Evolutionary conservation across 2,329 filamentous ascomycete genomes (phyloP).

Genomic region (Penicillium italicum): DNA sequence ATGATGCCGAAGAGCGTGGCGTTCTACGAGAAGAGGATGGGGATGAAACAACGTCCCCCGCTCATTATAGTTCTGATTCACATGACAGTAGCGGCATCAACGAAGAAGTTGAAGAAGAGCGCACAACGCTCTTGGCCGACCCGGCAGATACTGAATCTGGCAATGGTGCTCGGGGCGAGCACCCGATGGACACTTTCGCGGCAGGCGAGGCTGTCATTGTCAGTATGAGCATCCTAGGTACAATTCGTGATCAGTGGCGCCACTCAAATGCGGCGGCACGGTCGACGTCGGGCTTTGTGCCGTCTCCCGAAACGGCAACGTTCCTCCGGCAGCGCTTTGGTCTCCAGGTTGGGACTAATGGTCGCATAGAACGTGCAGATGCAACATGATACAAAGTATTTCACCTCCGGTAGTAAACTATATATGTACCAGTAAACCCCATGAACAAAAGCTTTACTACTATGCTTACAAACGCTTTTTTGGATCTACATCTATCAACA

Average conservation of each 20-base stretch:
- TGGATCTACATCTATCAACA: background rate
- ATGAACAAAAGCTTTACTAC: background rate
- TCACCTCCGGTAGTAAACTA: background rate
- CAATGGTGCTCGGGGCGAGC: conserved; percentile 23
- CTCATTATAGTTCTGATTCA: conserved; percentile 38
- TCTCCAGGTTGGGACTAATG: conserved; percentile 35
- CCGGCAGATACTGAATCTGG: conserved; percentile 25
- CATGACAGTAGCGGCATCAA: conserved; percentile 11
- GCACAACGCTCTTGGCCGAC: conserved; percentile 35
- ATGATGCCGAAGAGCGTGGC: conserved; percentile 59
- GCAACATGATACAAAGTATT: conserved; percentile 2
- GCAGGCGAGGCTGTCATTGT: conserved; percentile 39
- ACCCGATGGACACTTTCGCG: conserved; percentile 39
- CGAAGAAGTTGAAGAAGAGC: conserved; percentile 27
- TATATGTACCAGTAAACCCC: background rate
- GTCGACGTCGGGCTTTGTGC: conserved; percentile 25
- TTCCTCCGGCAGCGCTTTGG: conserved; percentile 40
- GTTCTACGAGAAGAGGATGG: conserved; percentile 41
- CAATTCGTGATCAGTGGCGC: conserved; percentile 41
- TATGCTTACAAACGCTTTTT: background rate
- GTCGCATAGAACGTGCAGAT: conserved; percentile 32
- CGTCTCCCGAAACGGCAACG: conserved; percentile 35
- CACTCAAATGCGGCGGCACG: conserved; percentile 25
- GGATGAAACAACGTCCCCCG: conserved; percentile 38
- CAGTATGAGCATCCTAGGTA: conserved; percentile 35